Evolutionary conservation across 345 rosid species (phyloP).

Genomic region (Gossypium sturtianum): DNA sequence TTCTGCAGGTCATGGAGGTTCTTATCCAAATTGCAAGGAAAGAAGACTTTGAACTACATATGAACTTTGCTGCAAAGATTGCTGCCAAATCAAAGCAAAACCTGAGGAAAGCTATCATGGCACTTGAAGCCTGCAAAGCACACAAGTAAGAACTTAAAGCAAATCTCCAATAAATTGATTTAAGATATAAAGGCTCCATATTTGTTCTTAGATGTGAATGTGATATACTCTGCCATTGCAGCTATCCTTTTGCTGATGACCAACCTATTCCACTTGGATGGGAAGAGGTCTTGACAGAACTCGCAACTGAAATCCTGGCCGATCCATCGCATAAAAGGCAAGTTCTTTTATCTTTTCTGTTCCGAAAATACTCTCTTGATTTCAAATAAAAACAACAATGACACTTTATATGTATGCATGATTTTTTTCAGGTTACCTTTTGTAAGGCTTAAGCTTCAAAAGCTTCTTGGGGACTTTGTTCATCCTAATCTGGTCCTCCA

Average conservation of each 20-base stretch:
- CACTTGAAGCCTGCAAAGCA: conserved; percentile 68
- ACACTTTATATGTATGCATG: not conserved
- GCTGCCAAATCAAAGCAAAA: conserved; percentile 60
- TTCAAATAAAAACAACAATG: not conserved
- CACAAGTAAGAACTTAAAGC: conserved; percentile 35
- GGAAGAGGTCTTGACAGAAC: conserved; percentile 55
- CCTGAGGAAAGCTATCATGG: conserved; percentile 60
- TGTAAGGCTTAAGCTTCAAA: conserved; percentile 48
- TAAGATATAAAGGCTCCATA: not conserved
- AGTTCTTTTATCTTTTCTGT: no score
- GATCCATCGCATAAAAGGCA: conserved; percentile 57
- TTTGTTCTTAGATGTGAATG: not conserved
- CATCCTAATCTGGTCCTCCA: conserved; percentile 54
- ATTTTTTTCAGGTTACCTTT: conserved; percentile 29
- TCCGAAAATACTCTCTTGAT: no score
- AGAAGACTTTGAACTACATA: conserved; percentile 54
- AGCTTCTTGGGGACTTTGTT: conserved; percentile 53
- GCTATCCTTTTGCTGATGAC: conserved; percentile 59
- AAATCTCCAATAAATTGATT: not conserved
- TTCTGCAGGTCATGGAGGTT: conserved; percentile 53
- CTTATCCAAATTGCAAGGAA: conserved; percentile 56
- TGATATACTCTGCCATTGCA: conserved; percentile 16
- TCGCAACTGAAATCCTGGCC: conserved; percentile 48
- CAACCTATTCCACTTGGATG: conserved; percentile 60
- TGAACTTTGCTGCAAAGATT: conserved; percentile 58